Evolutionary conservation across 805 yeast genomes (phyloP), one percentile per base, ranked within the genome.

Genomic region (Sugiyamaella smithiae): DNA sequence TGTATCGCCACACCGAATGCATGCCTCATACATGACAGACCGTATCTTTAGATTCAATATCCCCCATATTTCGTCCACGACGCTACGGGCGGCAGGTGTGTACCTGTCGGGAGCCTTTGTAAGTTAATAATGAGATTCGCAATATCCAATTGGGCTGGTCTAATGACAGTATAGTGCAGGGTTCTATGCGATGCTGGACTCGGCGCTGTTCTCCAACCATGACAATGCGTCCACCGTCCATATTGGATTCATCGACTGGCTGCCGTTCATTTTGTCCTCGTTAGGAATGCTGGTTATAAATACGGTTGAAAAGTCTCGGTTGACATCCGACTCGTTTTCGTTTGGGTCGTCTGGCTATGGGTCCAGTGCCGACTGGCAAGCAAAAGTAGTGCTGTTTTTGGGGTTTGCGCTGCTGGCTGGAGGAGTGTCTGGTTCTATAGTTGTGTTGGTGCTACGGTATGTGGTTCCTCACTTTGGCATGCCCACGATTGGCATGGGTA

Each of bases 401-500:
- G 99, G 99, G 6, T 93, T 93, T 66, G 85, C 97, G 3, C 73
- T 91, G 41, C 74, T 93, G 48, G 96, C 98, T 0, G 93, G 97
- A 48, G 98, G 99, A 0, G 70, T 93, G 52, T 88, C 96, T 16
- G 98, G 98, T 1, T 82, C 93, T 1, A 79, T 93, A 57, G 88
- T 89, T 62, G 95, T 93, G 14, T 75, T 93, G 53, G 85, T 90
- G 42, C 73, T 93, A 57, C 87, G 91, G 65, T 93, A 87, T 65
- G 68, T 90, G 49, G 72, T 89, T 58, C 87, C 88, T 56, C 84
- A 84, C 54, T 87, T 78, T 66, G 69, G 80, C 3, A 82, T 85
- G 76, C 97, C 97, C 31, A 88, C 97, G 0, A 75, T 91, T 46
- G 91, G 93, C 3, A 89, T 93, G 96, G 99, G 98, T 14, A 77